Base-by-base conservation (phyloP, 2,329 filamentous ascomycete species). In the Emmonsia crescens region DNA sequence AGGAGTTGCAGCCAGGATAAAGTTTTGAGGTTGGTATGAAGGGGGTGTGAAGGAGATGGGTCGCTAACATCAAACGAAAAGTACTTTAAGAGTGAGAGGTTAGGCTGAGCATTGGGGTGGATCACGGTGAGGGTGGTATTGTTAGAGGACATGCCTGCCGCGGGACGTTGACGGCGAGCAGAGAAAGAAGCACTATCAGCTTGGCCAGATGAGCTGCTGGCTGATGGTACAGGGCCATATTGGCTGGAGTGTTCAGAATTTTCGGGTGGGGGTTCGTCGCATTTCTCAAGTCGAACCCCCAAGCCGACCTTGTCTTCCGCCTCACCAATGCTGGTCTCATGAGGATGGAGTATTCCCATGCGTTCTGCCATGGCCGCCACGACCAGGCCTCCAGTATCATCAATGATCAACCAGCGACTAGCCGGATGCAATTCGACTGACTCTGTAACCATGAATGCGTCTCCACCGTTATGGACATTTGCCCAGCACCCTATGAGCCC, bases 1-100 rank as follows among this genome's bases (percentile, higher is more conserved):
- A 96, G 78, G 5, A 99, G 84, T 75, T 97, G 93, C 1, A 99
- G 83, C 92, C 93, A 99, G 33, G 90, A 93, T 36, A 97, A 79
- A 5, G 88, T 85, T 69, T 93, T 87, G 59, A 99, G 84, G 71
- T 94, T 87, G 19, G 83, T 87, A 73, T 88, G 83, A 12, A 99
- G 84, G 0, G 94, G 93, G 71, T 97, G 94, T 0, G 78, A 74
- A 29, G 85, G 79, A 16, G 82, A 79, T 60, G 80, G 85, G 64
- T 84, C 85, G 62, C 83, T 82, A 66, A 82, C 78, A 75, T 96
- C 91, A 76, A 87, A 97, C 73, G 85, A 85, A 76, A 96, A 97
- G 79, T 96, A 95, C 72, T 89, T 89, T 24, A 99, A 82, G 57
- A 94, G 83, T 21, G 87, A 87, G 62, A 97, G 84, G 72, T 96